phyloP scores from a whole-genome alignment of 169 alveolate species.

The Cryptosporidium bovis region DNA sequence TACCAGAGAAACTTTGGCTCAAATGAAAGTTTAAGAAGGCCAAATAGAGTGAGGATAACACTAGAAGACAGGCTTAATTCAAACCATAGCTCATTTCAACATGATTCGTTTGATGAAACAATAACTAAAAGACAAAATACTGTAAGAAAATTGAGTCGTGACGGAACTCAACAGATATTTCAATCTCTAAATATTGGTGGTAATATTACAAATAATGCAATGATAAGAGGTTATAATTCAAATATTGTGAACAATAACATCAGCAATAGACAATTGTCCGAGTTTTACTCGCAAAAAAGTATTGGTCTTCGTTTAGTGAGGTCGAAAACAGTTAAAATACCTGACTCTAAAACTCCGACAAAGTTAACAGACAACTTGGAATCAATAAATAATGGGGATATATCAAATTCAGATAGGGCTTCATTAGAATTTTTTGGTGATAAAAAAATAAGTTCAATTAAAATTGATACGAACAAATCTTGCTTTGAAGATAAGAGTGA shows the following conservation, averaged over 20 bases:
- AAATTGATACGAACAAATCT: not conserved
- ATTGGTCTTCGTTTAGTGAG: not conserved
- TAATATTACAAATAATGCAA: constrained; percentile 8
- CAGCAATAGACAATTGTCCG: constrained; percentile 3
- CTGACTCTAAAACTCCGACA: not conserved
- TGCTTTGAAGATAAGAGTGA: constrained; percentile 26
- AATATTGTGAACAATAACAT: constrained; percentile 18
- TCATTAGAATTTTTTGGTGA: too few relatives aligned
- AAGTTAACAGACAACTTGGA: not conserved
- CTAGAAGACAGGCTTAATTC: constrained; percentile 26
- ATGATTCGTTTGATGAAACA: not conserved
- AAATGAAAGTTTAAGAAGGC: not conserved
- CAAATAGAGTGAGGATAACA: constrained; percentile 42
- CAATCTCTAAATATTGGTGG: constrained; percentile 9
- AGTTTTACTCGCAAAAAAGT: not conserved
- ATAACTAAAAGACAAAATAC: constrained; percentile 21
- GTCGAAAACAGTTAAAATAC: constrained; percentile 5
- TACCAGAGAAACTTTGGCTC: constrained; percentile 17
- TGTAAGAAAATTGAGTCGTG: constrained; percentile 21
- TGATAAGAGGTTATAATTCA: constrained; percentile 52
- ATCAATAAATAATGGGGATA: constrained; percentile 1
- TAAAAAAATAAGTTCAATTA: not conserved
- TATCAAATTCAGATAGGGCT: not conserved
- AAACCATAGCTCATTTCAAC: not conserved
- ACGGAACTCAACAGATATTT: constrained; percentile 43